These are phyloP conservation scores for Leishmania arabica DNA, from an alignment of 208 protist species.

Conservation along the genomic window DNA sequence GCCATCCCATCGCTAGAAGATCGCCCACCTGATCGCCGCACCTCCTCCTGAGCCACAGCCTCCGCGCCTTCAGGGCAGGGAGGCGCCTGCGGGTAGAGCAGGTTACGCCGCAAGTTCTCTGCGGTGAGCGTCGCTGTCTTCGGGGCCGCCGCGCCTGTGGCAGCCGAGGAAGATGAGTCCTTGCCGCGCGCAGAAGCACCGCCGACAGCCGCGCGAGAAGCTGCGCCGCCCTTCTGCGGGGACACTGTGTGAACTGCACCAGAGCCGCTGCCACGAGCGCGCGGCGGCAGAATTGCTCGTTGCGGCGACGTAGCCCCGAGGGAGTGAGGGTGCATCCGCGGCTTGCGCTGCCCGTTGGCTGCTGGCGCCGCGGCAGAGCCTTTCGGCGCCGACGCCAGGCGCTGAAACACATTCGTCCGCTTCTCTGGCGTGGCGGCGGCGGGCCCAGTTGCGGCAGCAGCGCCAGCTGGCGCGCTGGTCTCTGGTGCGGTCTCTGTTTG, in stretches of 20 bases:
- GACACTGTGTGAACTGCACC: not conserved
- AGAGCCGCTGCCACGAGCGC: not conserved
- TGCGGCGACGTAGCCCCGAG: not conserved
- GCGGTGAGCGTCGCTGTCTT: conserved; percentile 24
- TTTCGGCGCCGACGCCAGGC: conserved; percentile 14
- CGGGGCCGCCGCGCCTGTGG: not conserved
- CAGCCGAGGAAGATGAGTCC: not conserved
- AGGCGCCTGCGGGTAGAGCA: not conserved
- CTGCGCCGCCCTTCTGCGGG: conserved; percentile 2
- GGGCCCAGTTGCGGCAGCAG: not conserved
- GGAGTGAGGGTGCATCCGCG: conserved; percentile 4
- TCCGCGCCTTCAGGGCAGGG: not conserved
- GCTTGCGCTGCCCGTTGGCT: conserved; percentile 10
- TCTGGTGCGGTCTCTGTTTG: not conserved
- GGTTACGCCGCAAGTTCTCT: conserved; percentile 33
- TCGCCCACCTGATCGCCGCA: conserved; percentile 6
- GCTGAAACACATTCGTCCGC: conserved; percentile 28
- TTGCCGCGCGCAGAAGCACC: not conserved
- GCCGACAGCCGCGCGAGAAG: not conserved
- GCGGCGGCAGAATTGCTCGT: not conserved
- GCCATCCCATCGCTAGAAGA: not conserved
- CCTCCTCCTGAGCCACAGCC: not conserved
- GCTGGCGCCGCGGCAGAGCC: not conserved
- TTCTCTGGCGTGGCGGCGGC: conserved; percentile 12
- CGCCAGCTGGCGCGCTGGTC: not conserved